Percentiles rank a stretch among this genome's conserved stretches.
phyloP scores from a whole-genome alignment of 1,284 basidiomycete species.

The Meira miltonrushii region DNA sequence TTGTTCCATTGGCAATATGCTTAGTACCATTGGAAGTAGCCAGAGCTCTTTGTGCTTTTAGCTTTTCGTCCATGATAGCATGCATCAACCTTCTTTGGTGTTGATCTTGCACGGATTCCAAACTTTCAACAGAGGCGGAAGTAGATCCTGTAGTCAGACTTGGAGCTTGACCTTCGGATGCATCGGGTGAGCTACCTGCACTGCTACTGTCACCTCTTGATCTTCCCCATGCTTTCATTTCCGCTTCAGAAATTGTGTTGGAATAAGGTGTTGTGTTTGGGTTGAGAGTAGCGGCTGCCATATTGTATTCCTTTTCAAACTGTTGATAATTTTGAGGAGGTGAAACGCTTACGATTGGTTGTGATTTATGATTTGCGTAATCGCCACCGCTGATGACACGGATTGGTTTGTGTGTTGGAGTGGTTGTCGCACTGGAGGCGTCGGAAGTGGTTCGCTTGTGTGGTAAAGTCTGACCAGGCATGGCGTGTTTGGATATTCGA shows the following conservation, averaged over 20 bases:
- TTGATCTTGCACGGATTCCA: constrained; percentile 35
- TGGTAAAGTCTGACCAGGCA: too few species aligned
- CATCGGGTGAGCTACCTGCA: constrained; percentile 9
- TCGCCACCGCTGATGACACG: too few species aligned
- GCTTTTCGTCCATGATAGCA: constrained; percentile 21
- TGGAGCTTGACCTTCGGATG: constrained; percentile 26
- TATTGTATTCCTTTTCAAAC: not conserved
- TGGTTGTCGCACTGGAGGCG: too few species aligned
- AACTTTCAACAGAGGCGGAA: constrained; percentile 24
- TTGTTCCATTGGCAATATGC: not conserved
- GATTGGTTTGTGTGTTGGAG: too few species aligned
- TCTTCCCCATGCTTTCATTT: not conserved
- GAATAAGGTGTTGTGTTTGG: not conserved
- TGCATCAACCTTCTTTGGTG: constrained; percentile 21
- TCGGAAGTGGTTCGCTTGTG: too few species aligned
- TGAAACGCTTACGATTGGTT: constrained; percentile 3
- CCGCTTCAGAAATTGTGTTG: not conserved
- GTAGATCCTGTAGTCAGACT: constrained; percentile 46
- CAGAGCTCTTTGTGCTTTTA: not conserved
- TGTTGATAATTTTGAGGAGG: not conserved
- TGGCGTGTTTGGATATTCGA: too few species aligned
- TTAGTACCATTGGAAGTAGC: not conserved
- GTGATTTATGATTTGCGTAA: not conserved
- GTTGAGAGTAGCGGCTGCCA: not conserved
- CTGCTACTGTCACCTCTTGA: not conserved